Conservation (phyloP, 305 asterid species). For the Fraxinus sp. region DNA sequence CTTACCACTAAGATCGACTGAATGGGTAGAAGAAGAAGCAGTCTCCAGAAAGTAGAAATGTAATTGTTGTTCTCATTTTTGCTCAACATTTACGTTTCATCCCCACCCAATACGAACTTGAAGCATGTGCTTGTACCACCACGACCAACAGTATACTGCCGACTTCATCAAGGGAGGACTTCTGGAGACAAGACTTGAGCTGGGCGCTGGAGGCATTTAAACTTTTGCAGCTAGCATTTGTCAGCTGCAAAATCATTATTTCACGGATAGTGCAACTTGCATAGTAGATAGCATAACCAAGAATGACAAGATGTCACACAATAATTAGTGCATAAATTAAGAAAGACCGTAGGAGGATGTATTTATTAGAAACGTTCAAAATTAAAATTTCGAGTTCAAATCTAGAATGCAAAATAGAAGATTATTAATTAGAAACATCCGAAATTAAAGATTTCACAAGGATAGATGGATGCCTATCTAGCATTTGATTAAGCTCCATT, state of each 20-base stretch:
- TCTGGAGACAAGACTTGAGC: constrained; percentile 76
- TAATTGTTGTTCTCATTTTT: constrained; percentile 18
- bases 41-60: constrained; percentile 36
- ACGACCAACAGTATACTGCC: constrained; percentile 29
- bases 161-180: constrained; percentile 53
- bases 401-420: no score
- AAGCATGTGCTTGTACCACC: constrained; percentile 53
- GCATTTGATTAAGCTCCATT: no score
- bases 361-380: no score
- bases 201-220: constrained; percentile 25
- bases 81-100: constrained; percentile 34
- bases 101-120: constrained; percentile 80
- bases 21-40: constrained; percentile 27
- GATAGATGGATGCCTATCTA: no score
- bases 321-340: no score
- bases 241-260: constrained; percentile 26
- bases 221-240: constrained; percentile 19
- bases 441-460: no score
- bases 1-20: constrained; percentile 37
- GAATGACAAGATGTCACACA: no score
- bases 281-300: neutral
- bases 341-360: no score
- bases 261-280: no score
- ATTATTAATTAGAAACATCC: no score
- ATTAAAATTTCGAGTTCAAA: no score